A percentile compares a stretch with the other conserved stretches of the same genome.
Conservation (phyloP, 2,329 filamentous ascomycete genomes). For the Helotiales sp. region DNA sequence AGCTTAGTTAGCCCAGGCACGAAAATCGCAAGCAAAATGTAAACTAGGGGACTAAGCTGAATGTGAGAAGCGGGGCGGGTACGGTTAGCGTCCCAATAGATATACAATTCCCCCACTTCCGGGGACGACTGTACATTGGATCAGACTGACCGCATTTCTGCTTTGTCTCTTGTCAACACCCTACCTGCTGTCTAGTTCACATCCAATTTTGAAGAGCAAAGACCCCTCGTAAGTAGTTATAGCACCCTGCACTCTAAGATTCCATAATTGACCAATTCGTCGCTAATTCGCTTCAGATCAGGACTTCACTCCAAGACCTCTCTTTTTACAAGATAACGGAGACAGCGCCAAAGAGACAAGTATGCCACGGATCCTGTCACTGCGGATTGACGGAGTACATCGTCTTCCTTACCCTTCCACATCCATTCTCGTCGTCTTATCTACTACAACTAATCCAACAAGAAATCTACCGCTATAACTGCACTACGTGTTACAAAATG, state of each 20-base stretch:
- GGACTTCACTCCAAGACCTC: slow-evolving; percentile 24
- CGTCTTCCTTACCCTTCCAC: slow-evolving; percentile 43
- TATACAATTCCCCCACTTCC: too few relatives aligned
- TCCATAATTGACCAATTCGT: slow-evolving; percentile 17
- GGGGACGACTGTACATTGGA: too few relatives aligned
- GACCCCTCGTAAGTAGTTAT: slow-evolving; percentile 15
- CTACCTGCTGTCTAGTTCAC: slow-evolving; percentile 8
- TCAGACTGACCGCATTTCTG: slow-evolving; percentile 11
- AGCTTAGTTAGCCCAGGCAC: too few relatives aligned
- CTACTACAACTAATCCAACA: slow-evolving; percentile 14
- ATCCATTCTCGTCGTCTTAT: slow-evolving; percentile 22
- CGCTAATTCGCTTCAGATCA: slow-evolving; percentile 16
- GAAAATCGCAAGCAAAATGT: too few relatives aligned
- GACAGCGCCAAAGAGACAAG: slow-evolving; percentile 28
- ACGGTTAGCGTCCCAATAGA: too few relatives aligned
- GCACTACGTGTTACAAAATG: slow-evolving; percentile 47
- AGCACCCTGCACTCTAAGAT: slow-evolving; percentile 15
- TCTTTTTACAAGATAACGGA: slow-evolving; percentile 30
- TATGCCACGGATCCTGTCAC: slow-evolving; percentile 44
- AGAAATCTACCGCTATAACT: slow-evolving; percentile 42
- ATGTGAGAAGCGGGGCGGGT: too few relatives aligned
- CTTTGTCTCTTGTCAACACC: slow-evolving; percentile 13
- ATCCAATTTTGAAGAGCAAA: slow-evolving; percentile 10
- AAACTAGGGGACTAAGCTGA: too few relatives aligned
- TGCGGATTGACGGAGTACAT: slow-evolving; percentile 46